Evolutionary conservation across 176 grass and related monocot genomes (phyloP), one percentile per base, ranked within the genome.

Genomic region (Oropetium thomaeum): DNA sequence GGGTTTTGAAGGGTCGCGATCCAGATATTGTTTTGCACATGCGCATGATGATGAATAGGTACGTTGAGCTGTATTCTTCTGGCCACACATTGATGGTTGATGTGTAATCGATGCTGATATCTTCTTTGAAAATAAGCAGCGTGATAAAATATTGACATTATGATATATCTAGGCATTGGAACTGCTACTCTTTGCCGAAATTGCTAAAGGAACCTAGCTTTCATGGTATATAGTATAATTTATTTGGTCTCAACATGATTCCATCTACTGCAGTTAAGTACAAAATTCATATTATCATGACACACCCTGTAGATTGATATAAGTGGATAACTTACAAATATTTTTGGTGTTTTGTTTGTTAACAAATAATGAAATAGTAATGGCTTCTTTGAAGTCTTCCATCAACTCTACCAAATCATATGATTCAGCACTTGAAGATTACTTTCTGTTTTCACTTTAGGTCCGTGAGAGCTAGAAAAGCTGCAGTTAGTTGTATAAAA

Each of bases 11-110:
- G 29, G 88, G 90, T 76, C 44, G 8, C 1, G 69, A 90, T 87
- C 94, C 90, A 49, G 86, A 93, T 87, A 75, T 93, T 85, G 82
- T 79, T 30, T 82, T 97, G 70, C 94, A 97, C 81, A 97, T 87
- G 88, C 88, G 90, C 39, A 97, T 97, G 94, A 82, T 93, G 81
- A 73, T 55, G 49, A 93, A 93, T 78, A 97, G 90, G 94, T 97
- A 90, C 53, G 63, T 0, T 23, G 12, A 34, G 44, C 70, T n/a
- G 22, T 48, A 34, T 63, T 19, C 45, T 4, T 58, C 19, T 53
- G 41, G 27, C 4, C 34, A 17, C 26, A 41, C 39, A 67, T 30
- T 14, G 5, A 77, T 45, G 19, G 40, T 58, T 65, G 12, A 22
- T 63, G 8, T 25, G 20, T 42, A 13, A 1, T 42, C 12, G 17